phyloP scores from a whole-genome alignment of 305 asterid species.

The Ilex paraguariensis region DNA sequence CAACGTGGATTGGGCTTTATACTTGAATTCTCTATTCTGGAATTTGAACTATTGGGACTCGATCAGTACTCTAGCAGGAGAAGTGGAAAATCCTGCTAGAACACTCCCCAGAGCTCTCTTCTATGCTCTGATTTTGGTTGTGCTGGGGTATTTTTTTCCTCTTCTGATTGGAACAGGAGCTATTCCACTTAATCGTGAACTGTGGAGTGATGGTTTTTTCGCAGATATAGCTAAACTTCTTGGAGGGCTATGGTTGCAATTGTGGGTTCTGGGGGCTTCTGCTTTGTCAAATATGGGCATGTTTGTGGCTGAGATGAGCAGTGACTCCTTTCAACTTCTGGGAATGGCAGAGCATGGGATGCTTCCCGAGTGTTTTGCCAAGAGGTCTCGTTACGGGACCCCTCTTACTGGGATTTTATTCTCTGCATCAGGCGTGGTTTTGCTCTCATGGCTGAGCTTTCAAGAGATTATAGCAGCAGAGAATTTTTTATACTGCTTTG shows the following conservation, averaged over 20 bases:
- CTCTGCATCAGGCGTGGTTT: constrained; percentile 55
- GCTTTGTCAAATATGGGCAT: constrained; percentile 77
- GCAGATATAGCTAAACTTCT: constrained; percentile 53
- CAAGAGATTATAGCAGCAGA: constrained; percentile 69
- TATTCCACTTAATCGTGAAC: constrained; percentile 45
- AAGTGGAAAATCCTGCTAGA: constrained; percentile 54
- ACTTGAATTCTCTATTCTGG: constrained; percentile 62
- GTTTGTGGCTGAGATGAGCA: constrained; percentile 75
- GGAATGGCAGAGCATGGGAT: constrained; percentile 73
- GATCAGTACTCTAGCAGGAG: constrained; percentile 59
- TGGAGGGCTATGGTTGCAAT: constrained; percentile 63
- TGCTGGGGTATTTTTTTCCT: constrained; percentile 47
- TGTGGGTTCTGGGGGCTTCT: constrained; percentile 66
- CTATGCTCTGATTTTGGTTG: constrained; percentile 50
- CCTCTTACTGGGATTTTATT: constrained; percentile 49
- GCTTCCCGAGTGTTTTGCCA: constrained; percentile 53
- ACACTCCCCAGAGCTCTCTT: constrained; percentile 61
- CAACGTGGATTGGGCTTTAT: constrained; percentile 58
- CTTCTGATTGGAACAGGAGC: constrained; percentile 66
- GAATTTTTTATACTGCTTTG: constrained; percentile 62
- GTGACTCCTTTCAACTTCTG: constrained; percentile 70
- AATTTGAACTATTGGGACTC: constrained; percentile 74
- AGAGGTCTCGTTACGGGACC: constrained; percentile 52
- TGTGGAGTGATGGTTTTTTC: constrained; percentile 71
- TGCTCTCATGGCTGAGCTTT: constrained; percentile 71